These are phyloP conservation scores for Cyberlindnera saturnus DNA, from an alignment of 805 yeast genomes.

Conservation along the genomic window DNA sequence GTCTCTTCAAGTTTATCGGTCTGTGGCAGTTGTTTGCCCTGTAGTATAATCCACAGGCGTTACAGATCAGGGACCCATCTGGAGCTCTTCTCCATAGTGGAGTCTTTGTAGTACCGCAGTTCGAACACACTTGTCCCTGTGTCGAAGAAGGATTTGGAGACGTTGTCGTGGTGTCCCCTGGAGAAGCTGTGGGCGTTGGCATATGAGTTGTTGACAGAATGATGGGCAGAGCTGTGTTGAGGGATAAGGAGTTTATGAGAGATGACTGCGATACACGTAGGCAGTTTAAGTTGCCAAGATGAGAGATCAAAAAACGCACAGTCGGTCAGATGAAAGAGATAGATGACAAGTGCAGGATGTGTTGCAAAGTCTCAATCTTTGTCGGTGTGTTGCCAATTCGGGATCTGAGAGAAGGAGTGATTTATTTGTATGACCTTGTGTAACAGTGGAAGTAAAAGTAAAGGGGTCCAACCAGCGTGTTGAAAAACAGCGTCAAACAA, in stretches of 20 bases:
- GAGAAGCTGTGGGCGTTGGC: neutral
- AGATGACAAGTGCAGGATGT: too few relatives aligned
- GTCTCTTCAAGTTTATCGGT: constrained; percentile 74
- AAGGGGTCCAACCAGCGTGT: too few relatives aligned
- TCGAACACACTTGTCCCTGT: constrained; percentile 50
- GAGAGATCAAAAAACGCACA: too few relatives aligned
- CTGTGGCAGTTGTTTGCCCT: constrained; percentile 89
- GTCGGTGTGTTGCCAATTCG: too few relatives aligned
- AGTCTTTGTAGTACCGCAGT: constrained; percentile 83
- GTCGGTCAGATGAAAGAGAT: too few relatives aligned
- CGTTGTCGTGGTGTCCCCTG: neutral
- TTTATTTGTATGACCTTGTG: too few relatives aligned
- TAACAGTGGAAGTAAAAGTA: too few relatives aligned
- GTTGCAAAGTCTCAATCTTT: too few relatives aligned
- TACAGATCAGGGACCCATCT: constrained; percentile 84
- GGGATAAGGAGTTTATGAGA: neutral
- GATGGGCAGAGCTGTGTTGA: too few relatives aligned
- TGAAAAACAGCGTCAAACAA: too few relatives aligned
- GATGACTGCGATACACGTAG: constrained; percentile 2
- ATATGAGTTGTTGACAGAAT: neutral
- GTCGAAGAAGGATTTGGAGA: neutral
- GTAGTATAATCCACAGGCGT: constrained; percentile 89
- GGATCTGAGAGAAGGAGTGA: too few relatives aligned
- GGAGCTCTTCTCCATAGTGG: constrained; percentile 93
- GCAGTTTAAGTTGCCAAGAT: neutral